Conservation (phyloP, 768 basidiomycete genomes). For the Amanita exitialis region DNA sequence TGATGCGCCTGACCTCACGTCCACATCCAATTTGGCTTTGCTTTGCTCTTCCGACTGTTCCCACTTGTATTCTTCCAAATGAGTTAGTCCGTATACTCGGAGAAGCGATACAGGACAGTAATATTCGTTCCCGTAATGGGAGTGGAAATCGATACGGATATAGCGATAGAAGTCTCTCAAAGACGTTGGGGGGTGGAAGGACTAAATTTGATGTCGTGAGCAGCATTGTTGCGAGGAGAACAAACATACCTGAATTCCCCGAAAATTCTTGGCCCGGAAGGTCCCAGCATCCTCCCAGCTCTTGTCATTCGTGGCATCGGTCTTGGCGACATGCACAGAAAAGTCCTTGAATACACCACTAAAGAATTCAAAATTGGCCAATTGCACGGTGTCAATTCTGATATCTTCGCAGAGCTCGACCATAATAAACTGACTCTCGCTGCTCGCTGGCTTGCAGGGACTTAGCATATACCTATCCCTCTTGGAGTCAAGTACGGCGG, state of each 20-base stretch:
- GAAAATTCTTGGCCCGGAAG: slow-evolving; percentile 79
- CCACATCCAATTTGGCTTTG: slow-evolving; percentile 23
- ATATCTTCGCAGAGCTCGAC: slow-evolving; percentile 98
- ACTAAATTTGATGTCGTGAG: slow-evolving; percentile 25
- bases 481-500: slow-evolving; percentile 79
- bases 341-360: slow-evolving; percentile 94
- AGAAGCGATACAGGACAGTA: slow-evolving; percentile 93
- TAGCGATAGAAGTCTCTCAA: slow-evolving; percentile 85
- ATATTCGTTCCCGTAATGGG: slow-evolving; percentile 90
- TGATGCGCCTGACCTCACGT: background rate
- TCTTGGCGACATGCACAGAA: slow-evolving; percentile 78
- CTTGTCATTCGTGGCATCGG: slow-evolving; percentile 48
- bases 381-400: slow-evolving; percentile 88
- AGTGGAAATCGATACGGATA: slow-evolving; percentile 88
- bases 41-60: slow-evolving; percentile 74
- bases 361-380: slow-evolving; percentile 98
- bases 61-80: slow-evolving; percentile 95
- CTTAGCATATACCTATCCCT: slow-evolving; percentile 96
- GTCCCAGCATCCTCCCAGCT: slow-evolving; percentile 70
- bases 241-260: slow-evolving; percentile 76
- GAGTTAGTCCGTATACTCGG: slow-evolving; percentile 90
- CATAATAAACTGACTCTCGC: slow-evolving; percentile 68
- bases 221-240: background rate
- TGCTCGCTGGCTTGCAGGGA: slow-evolving; percentile 58
- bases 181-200: slow-evolving; percentile 68